A percentile compares a stretch with the other conserved stretches of the same genome.
These are phyloP conservation scores for Russula lepida DNA, from an alignment of 768 basidiomycete species.

Conservation along the genomic window DNA sequence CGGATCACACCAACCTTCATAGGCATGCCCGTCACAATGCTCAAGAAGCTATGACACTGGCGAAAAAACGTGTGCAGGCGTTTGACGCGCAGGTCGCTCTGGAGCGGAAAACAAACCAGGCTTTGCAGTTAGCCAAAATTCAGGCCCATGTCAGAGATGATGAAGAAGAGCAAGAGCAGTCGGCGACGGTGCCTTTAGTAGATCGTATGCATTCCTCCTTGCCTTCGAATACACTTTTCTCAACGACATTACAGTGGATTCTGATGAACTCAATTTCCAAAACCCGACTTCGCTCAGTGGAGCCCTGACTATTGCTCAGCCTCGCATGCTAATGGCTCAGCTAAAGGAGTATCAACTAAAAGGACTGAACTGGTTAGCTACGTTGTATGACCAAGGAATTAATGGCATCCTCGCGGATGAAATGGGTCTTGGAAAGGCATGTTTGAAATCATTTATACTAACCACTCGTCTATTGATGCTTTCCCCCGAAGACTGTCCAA, in stretches of 20 bases:
- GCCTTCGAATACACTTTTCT: neutral
- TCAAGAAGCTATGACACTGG: conserved; percentile 76
- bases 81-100: conserved; percentile 82
- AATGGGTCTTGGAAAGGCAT: conserved; percentile 89
- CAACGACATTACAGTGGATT: conserved; percentile 54
- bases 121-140: conserved; percentile 55
- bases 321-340: conserved; percentile 92
- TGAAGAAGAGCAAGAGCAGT: conserved; percentile 29
- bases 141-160: conserved; percentile 38
- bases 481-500: conserved; percentile 73
- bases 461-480: conserved; percentile 11
- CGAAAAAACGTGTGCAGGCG: conserved; percentile 67
- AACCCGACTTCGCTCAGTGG: conserved; percentile 90
- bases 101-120: conserved; percentile 75
- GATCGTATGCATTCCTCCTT: conserved; percentile 48
- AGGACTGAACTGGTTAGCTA: conserved; percentile 95
- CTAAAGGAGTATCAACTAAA: conserved; percentile 98
- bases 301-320: conserved; percentile 79
- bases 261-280: conserved; percentile 98
- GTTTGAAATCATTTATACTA: conserved; percentile 21
- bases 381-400: conserved; percentile 97
- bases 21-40: conserved; percentile 83
- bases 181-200: conserved; percentile 43
- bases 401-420: conserved; percentile 99
- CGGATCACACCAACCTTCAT: conserved; percentile 80